Conservation (phyloP, 805 yeast species). For the Lipomyces orientalis region DNA sequence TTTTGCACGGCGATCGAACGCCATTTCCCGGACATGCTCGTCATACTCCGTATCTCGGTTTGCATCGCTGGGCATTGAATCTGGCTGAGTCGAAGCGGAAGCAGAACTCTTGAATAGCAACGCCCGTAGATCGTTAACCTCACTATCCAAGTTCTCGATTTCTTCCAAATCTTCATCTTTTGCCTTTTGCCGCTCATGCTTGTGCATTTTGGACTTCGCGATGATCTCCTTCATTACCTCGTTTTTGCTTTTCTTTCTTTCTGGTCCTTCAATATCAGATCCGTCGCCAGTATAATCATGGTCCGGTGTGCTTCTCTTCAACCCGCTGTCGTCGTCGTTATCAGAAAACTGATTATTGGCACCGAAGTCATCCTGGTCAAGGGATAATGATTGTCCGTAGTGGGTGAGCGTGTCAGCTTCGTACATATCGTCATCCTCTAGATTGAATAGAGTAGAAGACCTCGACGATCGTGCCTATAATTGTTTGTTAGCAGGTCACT, state of each 20-base stretch:
- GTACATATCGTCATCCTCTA: constrained; percentile 67
- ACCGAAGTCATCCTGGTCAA: constrained; percentile 59
- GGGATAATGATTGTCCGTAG: constrained; percentile 69
- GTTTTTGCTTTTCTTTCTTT: constrained; percentile 47
- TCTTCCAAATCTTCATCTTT: constrained; percentile 47
- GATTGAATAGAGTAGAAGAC: constrained; percentile 63
- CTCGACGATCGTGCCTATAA: constrained; percentile 26
- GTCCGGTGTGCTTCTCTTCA: constrained; percentile 11
- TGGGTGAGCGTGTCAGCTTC: constrained; percentile 68
- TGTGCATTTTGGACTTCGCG: constrained; percentile 51
- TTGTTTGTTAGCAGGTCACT: background rate
- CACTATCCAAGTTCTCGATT: constrained; percentile 48
- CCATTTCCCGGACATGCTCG: constrained; percentile 47
- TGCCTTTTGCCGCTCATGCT: constrained; percentile 50
- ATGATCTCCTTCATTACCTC: constrained; percentile 54
- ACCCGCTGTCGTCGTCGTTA: constrained; percentile 44
- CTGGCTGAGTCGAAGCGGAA: background rate
- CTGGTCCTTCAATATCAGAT: constrained; percentile 47
- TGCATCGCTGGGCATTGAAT: background rate
- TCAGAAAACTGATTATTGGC: constrained; percentile 44
- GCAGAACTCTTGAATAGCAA: constrained; percentile 22
- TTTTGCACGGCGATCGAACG: constrained; percentile 50
- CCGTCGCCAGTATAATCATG: constrained; percentile 10
- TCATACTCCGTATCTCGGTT: constrained; percentile 46
- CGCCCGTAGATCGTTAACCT: constrained; percentile 42